Evolutionary conservation across 1,284 basidiomycete genomes (phyloP).

Genomic region (Microbotryomycetes sp.): DNA sequence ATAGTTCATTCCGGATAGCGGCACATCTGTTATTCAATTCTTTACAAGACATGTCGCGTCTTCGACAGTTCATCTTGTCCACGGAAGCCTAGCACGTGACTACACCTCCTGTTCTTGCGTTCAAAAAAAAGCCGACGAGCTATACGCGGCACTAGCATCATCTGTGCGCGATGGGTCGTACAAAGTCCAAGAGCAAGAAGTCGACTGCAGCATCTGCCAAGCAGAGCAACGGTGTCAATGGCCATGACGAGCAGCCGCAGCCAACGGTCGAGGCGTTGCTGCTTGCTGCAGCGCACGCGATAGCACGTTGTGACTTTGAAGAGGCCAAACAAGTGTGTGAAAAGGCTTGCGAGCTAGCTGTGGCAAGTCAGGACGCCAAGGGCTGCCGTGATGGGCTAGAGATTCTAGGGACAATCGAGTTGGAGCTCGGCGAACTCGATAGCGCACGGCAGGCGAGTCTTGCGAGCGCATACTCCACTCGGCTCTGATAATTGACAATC

Average conservation of each 20-base stretch:
- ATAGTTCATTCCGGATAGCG: no score
- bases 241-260: neutral
- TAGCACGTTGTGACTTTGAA: constrained; percentile 76
- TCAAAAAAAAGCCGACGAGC: no score
- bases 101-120: no score
- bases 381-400: constrained; percentile 30
- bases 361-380: constrained; percentile 50
- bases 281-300: constrained; percentile 64
- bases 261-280: constrained; percentile 51
- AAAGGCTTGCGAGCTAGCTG: constrained; percentile 59
- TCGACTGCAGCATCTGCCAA: constrained; percentile 37
- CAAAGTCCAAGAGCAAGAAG: constrained; percentile 31
- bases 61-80: no score
- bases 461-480: constrained; percentile 58
- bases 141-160: no score
- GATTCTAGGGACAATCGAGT: constrained; percentile 42
- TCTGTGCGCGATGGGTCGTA: no score
- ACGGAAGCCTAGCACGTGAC: no score
- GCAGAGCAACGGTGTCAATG: constrained; percentile 2
- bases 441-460: constrained; percentile 44
- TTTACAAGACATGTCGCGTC: no score
- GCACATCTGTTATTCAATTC: no score
- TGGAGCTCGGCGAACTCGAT: constrained; percentile 58
- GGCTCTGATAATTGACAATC: neutral
- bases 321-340: constrained; percentile 65